Conservation (phyloP, 1,284 basidiomycete genomes). For the Sporisorium iseilematis-ciliati region DNA sequence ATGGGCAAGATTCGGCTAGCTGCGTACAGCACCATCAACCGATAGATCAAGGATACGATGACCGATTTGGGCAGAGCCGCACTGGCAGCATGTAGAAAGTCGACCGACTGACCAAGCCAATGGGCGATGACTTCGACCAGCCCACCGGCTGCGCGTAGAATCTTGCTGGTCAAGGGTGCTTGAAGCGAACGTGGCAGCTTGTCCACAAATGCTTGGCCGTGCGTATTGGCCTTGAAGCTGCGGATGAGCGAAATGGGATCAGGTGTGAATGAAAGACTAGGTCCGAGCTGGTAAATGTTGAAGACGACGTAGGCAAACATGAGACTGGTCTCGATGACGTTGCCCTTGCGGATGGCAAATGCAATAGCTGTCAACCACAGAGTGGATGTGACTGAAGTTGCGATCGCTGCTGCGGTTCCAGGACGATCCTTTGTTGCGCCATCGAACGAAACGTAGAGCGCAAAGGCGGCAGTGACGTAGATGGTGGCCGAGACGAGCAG, state of each 20-base stretch:
- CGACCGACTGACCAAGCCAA: slow-evolving; percentile 54
- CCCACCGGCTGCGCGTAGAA: slow-evolving; percentile 42
- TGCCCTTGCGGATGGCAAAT: slow-evolving; percentile 66
- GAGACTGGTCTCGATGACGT: slow-evolving; percentile 67
- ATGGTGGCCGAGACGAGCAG: slow-evolving; percentile 63
- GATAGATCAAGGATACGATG: slow-evolving; percentile 65
- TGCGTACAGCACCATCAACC: slow-evolving; percentile 66
- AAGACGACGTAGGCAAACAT: slow-evolving; percentile 68
- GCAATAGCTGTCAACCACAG: slow-evolving; percentile 68
- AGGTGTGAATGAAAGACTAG: slow-evolving; percentile 58
- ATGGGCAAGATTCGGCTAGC: slow-evolving; percentile 65
- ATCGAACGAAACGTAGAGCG: slow-evolving; percentile 65
- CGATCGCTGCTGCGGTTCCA: slow-evolving; percentile 62
- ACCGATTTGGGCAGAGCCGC: slow-evolving; percentile 64
- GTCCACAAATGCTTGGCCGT: slow-evolving; percentile 40
- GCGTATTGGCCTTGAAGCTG: slow-evolving; percentile 60
- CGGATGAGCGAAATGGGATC: slow-evolving; percentile 67
- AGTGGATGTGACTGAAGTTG: slow-evolving; percentile 60
- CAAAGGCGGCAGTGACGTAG: slow-evolving; percentile 63
- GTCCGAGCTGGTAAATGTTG: slow-evolving; percentile 66
- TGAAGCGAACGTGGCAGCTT: slow-evolving; percentile 33
- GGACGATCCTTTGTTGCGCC: slow-evolving; percentile 60
- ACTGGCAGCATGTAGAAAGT: slow-evolving; percentile 57
- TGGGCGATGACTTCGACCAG: slow-evolving; percentile 57
- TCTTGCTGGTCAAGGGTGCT: slow-evolving; percentile 33